Evolutionary conservation across 2,329 filamentous ascomycete genomes (phyloP).

Genomic region (Fusarium illudens): DNA sequence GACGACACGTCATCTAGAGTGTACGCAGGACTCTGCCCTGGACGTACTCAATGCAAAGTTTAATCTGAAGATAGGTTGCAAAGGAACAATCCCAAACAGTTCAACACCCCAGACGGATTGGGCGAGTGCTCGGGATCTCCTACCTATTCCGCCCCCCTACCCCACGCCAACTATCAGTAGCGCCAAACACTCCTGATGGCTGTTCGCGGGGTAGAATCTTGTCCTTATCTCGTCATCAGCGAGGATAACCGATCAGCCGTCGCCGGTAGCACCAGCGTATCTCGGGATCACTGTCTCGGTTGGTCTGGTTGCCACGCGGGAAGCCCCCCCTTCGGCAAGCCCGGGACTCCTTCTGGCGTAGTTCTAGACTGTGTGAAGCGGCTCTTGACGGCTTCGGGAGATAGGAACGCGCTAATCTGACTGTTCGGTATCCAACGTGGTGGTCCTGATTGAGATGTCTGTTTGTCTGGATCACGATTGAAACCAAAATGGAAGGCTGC

Average conservation of each 20-base stretch:
- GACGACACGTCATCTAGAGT: too few relatives aligned
- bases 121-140: slow-evolving; percentile 17
- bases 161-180: neutral
- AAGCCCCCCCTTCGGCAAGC: neutral
- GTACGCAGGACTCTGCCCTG: too few relatives aligned
- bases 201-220: slow-evolving; percentile 1
- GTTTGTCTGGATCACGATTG: neutral
- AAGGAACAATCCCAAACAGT: neutral
- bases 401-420: neutral
- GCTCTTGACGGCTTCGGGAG: slow-evolving; percentile 19
- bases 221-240: slow-evolving; percentile 19
- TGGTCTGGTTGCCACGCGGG: neutral
- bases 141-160: slow-evolving; percentile 6
- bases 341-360: neutral
- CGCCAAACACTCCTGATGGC: neutral
- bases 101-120: neutral
- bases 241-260: slow-evolving; percentile 17
- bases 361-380: neutral
- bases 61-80: neutral
- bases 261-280: neutral
- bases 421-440: neutral
- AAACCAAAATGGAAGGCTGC: neutral
- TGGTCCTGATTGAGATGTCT: neutral
- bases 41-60: too few relatives aligned
- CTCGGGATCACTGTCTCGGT: slow-evolving; percentile 22